Evolutionary conservation across 176 grass and related monocot species (phyloP).

Genomic region (Carex myosuroides): DNA sequence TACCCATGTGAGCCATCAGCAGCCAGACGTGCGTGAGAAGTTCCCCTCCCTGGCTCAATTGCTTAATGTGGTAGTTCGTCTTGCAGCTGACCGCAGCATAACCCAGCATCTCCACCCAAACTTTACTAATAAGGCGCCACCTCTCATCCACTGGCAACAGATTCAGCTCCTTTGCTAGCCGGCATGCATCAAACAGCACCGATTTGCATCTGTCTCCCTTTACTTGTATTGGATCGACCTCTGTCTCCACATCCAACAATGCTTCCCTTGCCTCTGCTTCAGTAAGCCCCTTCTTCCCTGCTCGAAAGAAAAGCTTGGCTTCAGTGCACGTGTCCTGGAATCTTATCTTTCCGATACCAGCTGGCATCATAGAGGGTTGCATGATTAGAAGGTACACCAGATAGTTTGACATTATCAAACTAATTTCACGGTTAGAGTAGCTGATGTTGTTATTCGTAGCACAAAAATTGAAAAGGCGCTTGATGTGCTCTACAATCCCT

Average conservation of each 20-base stretch:
- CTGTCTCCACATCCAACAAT: conserved; percentile 4
- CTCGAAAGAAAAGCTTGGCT: conserved; percentile 22
- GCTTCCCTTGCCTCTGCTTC: background rate
- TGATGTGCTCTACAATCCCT: background rate
- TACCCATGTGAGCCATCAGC: conserved; percentile 30
- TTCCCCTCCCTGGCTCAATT: conserved; percentile 50
- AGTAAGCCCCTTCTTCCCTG: background rate
- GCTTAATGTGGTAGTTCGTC: conserved; percentile 58
- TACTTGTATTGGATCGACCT: conserved; percentile 11
- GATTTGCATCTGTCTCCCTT: conserved; percentile 43
- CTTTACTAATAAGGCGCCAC: conserved; percentile 42
- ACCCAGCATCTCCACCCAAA: conserved; percentile 65
- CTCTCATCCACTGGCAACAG: conserved; percentile 11
- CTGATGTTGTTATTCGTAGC: background rate
- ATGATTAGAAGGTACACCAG: conserved; percentile 23
- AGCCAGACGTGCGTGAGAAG: conserved; percentile 58
- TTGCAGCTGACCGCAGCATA: conserved; percentile 51
- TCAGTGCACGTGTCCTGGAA: conserved; percentile 24
- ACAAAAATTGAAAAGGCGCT: background rate
- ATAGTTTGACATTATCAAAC: conserved; percentile 14
- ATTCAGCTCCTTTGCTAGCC: conserved; percentile 10
- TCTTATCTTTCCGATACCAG: conserved; percentile 24
- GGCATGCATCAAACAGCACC: conserved; percentile 33
- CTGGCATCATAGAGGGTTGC: conserved; percentile 21
- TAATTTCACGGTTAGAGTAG: background rate